These are phyloP conservation scores for Trichosporon sp. DNA, from an alignment of 1,284 basidiomycete genomes.

Conservation along the genomic window DNA sequence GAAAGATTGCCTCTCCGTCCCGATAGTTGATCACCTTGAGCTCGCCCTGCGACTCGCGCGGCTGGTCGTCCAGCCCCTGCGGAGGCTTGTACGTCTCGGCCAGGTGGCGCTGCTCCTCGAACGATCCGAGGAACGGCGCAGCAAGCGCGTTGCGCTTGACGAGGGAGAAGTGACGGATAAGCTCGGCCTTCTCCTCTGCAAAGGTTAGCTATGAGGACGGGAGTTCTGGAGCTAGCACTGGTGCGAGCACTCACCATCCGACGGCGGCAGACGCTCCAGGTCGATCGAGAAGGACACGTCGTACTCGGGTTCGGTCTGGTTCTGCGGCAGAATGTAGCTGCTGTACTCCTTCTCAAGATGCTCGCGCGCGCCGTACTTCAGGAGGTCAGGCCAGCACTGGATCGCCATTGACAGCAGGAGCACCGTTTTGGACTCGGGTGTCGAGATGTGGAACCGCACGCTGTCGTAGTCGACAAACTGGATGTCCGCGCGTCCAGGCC, in stretches of 20 bases:
- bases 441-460: slow-evolving; percentile 90
- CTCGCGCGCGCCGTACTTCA: slow-evolving; percentile 80
- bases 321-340: slow-evolving; percentile 59
- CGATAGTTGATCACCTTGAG: slow-evolving; percentile 93
- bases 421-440: slow-evolving; percentile 77
- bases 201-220: background rate
- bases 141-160: slow-evolving; percentile 94
- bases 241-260: slow-evolving; percentile 67
- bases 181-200: slow-evolving; percentile 73
- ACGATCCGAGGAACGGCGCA: slow-evolving; percentile 90
- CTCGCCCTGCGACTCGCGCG: slow-evolving; percentile 65
- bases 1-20: slow-evolving; percentile 95
- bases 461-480: slow-evolving; percentile 98
- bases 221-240: background rate
- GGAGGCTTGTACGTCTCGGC: slow-evolving; percentile 62
- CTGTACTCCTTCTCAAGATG: slow-evolving; percentile 85
- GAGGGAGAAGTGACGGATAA: slow-evolving; percentile 80
- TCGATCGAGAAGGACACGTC: slow-evolving; percentile 86
- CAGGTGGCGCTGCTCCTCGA: slow-evolving; percentile 80
- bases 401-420: slow-evolving; percentile 92
- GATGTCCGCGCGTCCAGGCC: slow-evolving; percentile 86
- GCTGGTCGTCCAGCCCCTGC: slow-evolving; percentile 48
- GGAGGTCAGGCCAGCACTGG: slow-evolving; percentile 93
- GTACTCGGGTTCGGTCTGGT: slow-evolving; percentile 74
- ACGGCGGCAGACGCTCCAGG: slow-evolving; percentile 76